Evolutionary conservation across 2,329 filamentous ascomycete species (phyloP), one percentile per base, ranked within the genome.

Genomic region (Paecilomyces sp.): DNA sequence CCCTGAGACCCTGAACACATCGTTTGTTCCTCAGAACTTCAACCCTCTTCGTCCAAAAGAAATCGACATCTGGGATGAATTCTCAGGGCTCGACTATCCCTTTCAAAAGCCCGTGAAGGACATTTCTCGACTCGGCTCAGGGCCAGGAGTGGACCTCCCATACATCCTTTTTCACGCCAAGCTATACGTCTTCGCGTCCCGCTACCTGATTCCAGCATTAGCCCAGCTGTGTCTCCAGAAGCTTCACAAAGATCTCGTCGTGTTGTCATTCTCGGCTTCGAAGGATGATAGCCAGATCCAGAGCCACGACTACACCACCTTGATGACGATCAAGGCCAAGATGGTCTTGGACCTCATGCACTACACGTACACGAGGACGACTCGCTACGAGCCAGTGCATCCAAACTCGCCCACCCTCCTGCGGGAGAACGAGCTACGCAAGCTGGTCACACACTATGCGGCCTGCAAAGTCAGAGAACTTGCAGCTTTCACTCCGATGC

Each of bases 121-220:
- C 53, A 56, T 11, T 53, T n/a, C 52, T 58, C 41, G 34, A 53
- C 56, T 1, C 61, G 65, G 36, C 36, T 41, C 36, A 6, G 36
- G 36, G 11, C 54, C 54, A 30, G 57, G 55, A 8, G 59, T 64
- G 15, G 69, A 70, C 13, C 66, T 73, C 12, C 74, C 74, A 3
- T 76, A 77, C 58, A 68, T 77, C 30, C 68, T 75, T 47, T 77
- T 76, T 64, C 75, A 77, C 51, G 75, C 75, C n/a, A 77, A 77
- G 65, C 61, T 77, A 54, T 77, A 77, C 61, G 72, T 76, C 60
- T 77, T 77, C 58, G 74, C 75, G n/a, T 74, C 73, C 1, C 72
- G 72, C 55, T 77, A 75, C 64, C 65, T 77, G 52, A 74, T 77
- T 58, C 72, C 73, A 3, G 71, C 70, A 13, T 70, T 77, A 28